These are phyloP conservation scores for Magnolia officinalis DNA, from an alignment of 164 flowering plant species.

Conservation along the genomic window DNA sequence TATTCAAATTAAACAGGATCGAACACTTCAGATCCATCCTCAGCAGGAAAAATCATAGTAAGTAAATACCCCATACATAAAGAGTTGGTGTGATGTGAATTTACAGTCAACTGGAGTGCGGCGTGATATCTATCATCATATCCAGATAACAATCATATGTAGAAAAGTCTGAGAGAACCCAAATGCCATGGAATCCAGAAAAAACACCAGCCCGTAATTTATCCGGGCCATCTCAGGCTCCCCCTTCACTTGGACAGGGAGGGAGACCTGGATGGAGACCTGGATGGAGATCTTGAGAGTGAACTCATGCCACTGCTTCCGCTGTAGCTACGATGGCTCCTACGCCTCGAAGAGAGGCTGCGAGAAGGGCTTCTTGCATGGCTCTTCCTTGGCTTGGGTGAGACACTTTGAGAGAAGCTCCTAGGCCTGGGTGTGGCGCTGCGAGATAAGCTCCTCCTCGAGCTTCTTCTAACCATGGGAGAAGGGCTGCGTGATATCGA, in stretches of 20 bases:
- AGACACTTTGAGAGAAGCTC: not conserved
- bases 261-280: constrained; percentile 13
- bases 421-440: not conserved
- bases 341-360: not conserved
- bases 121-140: no score
- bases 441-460: constrained; percentile 8
- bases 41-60: no score
- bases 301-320: not conserved
- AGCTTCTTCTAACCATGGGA: not conserved
- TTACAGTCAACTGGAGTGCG: no score
- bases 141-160: no score
- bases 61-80: no score
- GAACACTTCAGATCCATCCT: no score
- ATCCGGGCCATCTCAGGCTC: no score
- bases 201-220: no score
- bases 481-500: constrained; percentile 2
- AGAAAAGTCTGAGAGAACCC: no score
- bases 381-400: not conserved
- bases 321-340: constrained; percentile 2
- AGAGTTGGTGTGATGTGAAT: no score
- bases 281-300: constrained; percentile 3
- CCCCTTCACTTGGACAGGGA: constrained; percentile 2
- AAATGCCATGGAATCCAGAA: no score
- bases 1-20: no score
- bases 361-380: not conserved